A percentile compares a stretch with the other conserved stretches of the same genome.
Evolutionary conservation across 257 asterid genomes (phyloP).

Genomic region (Nicotiana undulata): DNA sequence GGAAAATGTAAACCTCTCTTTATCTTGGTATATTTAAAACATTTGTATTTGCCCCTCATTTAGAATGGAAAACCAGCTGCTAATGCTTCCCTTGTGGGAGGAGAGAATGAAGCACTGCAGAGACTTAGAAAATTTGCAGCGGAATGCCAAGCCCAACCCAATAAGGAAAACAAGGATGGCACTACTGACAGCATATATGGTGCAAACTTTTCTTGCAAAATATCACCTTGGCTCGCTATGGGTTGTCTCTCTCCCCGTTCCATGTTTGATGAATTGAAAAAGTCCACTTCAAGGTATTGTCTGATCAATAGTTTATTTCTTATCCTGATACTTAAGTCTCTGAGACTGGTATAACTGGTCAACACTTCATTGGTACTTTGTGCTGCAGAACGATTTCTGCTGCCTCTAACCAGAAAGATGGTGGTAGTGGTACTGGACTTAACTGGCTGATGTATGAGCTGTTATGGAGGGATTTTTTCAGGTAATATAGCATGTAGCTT

Average conservation of each 20-base stretch:
- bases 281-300: conserved; percentile 60
- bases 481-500: conserved; percentile 31
- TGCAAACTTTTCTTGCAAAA: conserved; percentile 91
- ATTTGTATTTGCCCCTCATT: neutral
- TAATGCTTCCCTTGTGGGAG: conserved; percentile 77
- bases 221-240: conserved; percentile 98
- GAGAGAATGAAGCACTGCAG: conserved; percentile 90
- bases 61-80: conserved; percentile 64
- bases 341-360: neutral
- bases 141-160: conserved; percentile 66
- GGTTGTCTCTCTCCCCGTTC: conserved; percentile 99
- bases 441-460: conserved; percentile 97
- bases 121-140: conserved; percentile 68
- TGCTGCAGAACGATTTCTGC: conserved; percentile 56
- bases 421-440: conserved; percentile 52
- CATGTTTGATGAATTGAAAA: conserved; percentile 90
- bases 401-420: conserved; percentile 42
- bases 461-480: conserved; percentile 98
- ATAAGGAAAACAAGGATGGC: conserved; percentile 46
- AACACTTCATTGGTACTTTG: neutral
- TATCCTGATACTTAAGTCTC: neutral
- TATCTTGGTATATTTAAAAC: neutral
- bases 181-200: conserved; percentile 69
- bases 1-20: neutral
- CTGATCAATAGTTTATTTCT: neutral